Percentiles rank a stretch among this genome's conserved stretches.
These are phyloP conservation scores for Cystobasidiaceae sp. DNA, from an alignment of 1,284 basidiomycete genomes.

Conservation along the genomic window DNA sequence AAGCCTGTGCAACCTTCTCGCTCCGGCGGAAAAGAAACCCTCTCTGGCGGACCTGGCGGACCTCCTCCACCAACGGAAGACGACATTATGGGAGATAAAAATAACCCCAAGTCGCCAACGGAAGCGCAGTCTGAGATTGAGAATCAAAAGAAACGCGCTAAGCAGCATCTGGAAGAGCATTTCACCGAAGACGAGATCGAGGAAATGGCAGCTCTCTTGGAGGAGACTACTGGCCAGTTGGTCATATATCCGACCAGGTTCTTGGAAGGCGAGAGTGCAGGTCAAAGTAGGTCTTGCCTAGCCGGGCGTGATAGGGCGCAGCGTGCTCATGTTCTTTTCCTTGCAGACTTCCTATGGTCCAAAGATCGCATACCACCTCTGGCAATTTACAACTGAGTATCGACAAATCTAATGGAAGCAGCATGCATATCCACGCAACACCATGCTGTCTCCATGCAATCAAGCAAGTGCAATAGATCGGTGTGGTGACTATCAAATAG, in stretches of 20 bases:
- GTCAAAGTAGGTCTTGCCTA: slow-evolving; percentile 28
- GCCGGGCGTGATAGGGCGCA: neutral
- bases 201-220: slow-evolving; percentile 77
- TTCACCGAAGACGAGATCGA: slow-evolving; percentile 63
- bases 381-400: slow-evolving; percentile 18
- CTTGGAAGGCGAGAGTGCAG: slow-evolving; percentile 41
- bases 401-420: neutral
- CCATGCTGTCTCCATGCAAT: too few relatives aligned
- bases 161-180: slow-evolving; percentile 47
- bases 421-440: neutral
- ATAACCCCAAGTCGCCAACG: slow-evolving; percentile 28
- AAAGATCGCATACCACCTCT: slow-evolving; percentile 61
- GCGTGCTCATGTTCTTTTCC: neutral
- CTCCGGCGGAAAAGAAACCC: slow-evolving; percentile 35
- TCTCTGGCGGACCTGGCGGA: slow-evolving; percentile 2
- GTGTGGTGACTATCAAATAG: too few relatives aligned
- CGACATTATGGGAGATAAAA: slow-evolving; percentile 9
- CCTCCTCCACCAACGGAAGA: slow-evolving; percentile 21
- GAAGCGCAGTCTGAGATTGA: slow-evolving; percentile 39
- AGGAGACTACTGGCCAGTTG: slow-evolving; percentile 72
- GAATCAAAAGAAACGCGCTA: slow-evolving; percentile 15
- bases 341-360: slow-evolving; percentile 56
- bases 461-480: too few relatives aligned
- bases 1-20: slow-evolving; percentile 39
- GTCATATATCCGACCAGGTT: slow-evolving; percentile 40